Base-by-base conservation (phyloP, 202 grass and related monocot species). In the Setaria viridis region DNA sequence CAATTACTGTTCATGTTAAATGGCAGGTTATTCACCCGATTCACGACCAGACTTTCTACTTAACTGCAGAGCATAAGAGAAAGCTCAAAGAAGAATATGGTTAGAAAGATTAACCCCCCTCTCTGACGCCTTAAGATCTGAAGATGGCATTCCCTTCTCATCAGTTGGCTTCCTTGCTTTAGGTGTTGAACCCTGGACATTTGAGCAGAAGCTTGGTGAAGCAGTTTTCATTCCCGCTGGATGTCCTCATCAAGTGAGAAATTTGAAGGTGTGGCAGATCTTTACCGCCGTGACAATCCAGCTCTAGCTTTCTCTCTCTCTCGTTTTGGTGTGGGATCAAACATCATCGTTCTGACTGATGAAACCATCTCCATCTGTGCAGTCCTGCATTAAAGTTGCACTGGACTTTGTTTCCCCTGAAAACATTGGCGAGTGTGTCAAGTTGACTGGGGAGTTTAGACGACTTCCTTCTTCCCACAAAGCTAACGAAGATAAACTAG, bases 131-230 rank as follows among this genome's bases (percentile, higher is more conserved):
- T 49, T 86, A 11, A 21, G 39, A 70, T 88, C 51, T 15, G 32
- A 47, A 48, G 25, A 63, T 76, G 20, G 2, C 46, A 64, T 67
- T 4, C 41, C 41, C 45, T 69, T 58, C 30, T 83, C 15, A 45
- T 78, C 6, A 35, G 53, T 57, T 82, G 25, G n/a, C 67, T 77
- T 80, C 66, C 29, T 69, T 91, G 39, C 25, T 88, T 62, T 85
- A 97, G 92, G 95, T 77, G 58, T 94, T 94, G 92, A 94, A 74
- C 95, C 95, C 41, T 97, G 95, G 92, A 93, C 92, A 13, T 97
- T 97, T 77, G 92, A 92, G 56, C 90, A 97, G 82, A 92, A 94
- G 78, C 86, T 94, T 75, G 94, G 94, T 11, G 92, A 97, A 64
- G 94, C 88, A 11, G 90, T 97, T 77, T 85, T 94, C 53, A 94